Conservation (phyloP, 2,329 filamentous ascomycete species). For the Diaporthe australafricana region DNA sequence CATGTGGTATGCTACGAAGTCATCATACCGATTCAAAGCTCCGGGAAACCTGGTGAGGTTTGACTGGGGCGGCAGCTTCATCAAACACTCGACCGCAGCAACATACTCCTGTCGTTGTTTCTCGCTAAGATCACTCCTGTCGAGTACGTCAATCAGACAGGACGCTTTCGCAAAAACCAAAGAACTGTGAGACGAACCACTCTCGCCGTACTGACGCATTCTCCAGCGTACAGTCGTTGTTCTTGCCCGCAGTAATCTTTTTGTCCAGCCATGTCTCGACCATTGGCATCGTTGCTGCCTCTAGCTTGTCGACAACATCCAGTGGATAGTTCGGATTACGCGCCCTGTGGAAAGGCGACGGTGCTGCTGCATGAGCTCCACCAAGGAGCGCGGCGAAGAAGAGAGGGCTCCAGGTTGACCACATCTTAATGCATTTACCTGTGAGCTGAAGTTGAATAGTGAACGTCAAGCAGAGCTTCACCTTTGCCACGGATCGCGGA, state of each 20-base stretch:
- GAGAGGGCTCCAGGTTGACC: slow-evolving; percentile 5
- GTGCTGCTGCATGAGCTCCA: background rate
- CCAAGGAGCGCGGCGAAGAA: background rate
- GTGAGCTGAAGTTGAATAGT: background rate
- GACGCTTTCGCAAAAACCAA: background rate
- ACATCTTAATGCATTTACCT: background rate
- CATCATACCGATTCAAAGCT: slow-evolving; percentile 45
- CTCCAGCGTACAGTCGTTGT: slow-evolving; percentile 7
- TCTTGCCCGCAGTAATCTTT: slow-evolving; percentile 37
- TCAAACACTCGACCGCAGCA: slow-evolving; percentile 44
- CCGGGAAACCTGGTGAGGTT: slow-evolving; percentile 43
- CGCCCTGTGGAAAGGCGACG: background rate
- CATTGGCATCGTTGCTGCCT: slow-evolving; percentile 43
- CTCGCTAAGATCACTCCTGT: slow-evolving; percentile 40
- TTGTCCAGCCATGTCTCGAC: slow-evolving; percentile 44
- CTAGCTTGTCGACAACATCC: slow-evolving; percentile 46
- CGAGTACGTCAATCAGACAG: background rate
- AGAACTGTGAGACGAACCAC: background rate
- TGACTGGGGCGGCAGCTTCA: slow-evolving; percentile 42
- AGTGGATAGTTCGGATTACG: slow-evolving; percentile 44
- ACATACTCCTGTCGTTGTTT: slow-evolving; percentile 43
- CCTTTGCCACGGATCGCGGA: background rate
- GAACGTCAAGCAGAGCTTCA: background rate
- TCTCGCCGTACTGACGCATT: background rate
- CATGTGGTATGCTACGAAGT: slow-evolving; percentile 50